Evolutionary conservation across 2,329 filamentous ascomycete species (phyloP).

Genomic region (Lachnellula arida): DNA sequence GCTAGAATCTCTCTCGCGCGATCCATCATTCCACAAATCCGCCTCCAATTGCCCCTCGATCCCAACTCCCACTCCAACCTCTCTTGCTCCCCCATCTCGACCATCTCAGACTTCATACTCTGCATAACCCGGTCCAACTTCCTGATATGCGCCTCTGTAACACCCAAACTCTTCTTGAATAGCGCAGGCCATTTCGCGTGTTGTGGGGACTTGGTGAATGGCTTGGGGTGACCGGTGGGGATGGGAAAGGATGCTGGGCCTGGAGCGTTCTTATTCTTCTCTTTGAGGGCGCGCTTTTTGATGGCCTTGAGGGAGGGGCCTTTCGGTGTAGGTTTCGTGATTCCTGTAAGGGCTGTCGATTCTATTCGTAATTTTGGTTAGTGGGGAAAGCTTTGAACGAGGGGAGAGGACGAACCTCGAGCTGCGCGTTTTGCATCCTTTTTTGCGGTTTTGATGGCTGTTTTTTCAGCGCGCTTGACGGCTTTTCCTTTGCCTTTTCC

Average conservation of each 20-base stretch:
- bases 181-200: slow-evolving; percentile 35
- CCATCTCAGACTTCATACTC: slow-evolving; percentile 17
- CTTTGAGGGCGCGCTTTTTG: background rate
- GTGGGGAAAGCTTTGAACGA: background rate
- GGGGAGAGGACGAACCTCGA: background rate
- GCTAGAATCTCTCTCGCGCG: slow-evolving; percentile 16
- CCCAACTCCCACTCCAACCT: slow-evolving; percentile 21
- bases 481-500: slow-evolving; percentile 19
- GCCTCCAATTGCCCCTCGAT: slow-evolving; percentile 23
- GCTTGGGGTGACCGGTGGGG: slow-evolving; percentile 9
- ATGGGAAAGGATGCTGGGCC: background rate
- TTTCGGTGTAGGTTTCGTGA: background rate
- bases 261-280: background rate
- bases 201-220: slow-evolving; percentile 15
- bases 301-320: no score
- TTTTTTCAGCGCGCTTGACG: slow-evolving; percentile 7
- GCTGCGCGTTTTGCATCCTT: slow-evolving; percentile 8
- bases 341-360: background rate
- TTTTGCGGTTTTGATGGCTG: slow-evolving; percentile 8
- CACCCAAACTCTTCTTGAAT: slow-evolving; percentile 25
- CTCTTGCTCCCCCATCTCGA: slow-evolving; percentile 17
- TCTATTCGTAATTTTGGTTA: background rate
- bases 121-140: slow-evolving; percentile 19
- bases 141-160: slow-evolving; percentile 25
- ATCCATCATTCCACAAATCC: slow-evolving; percentile 25